Base-by-base conservation (phyloP, 202 grass and related monocot genomes). In the Bolboschoenoplectus hybrid region DNA sequence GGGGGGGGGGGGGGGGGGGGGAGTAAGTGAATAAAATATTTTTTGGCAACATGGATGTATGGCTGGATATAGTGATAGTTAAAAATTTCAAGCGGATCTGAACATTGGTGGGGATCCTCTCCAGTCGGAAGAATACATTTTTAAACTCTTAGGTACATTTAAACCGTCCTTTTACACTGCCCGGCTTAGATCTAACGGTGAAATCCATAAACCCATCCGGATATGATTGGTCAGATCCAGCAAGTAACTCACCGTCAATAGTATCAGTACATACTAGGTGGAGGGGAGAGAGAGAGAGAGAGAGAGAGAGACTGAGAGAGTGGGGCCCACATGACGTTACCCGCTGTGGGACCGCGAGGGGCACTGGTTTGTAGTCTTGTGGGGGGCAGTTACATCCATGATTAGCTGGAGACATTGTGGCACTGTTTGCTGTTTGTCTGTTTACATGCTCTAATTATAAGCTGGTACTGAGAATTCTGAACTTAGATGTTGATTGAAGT, bases 371-470 rank as follows among this genome's bases (percentile, higher is more conserved):
- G 52, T 58, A 41, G 0, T 58, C 14, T 79, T 43, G 36, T 79
- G 67, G 74, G 74, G 73, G 73, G 56, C 50, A 77, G 5, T 53
- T 56, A 35, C 14, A n/a, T 79, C 52, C 6, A 6, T 78, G 13
- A 78, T 78, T 57, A 56, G 74, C 74, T 57, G 51, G 74, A 78
- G 51, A n/a, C 26, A 78, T 57, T 7, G 51, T 57, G 51, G 2
- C 49, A 76, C 26, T 76, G 32, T 76, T 76, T 20, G 57, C 57
- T 26, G 26, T 26, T 26, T 26, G 26, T 26, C 26, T 26, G 26
- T 26, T 7, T 73, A 20, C 69, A n/a, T 74, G 9, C 71, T 74
- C 20, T 74, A 4, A 1, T 68, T 5, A 43, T 14, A 20, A 61
- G 57, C 66, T 68, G 13, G 13, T 35, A 43, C 38, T 43, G 61